These are phyloP conservation scores for Botrytis deweyae DNA, from an alignment of 2,329 filamentous ascomycete species.

Conservation along the genomic window DNA sequence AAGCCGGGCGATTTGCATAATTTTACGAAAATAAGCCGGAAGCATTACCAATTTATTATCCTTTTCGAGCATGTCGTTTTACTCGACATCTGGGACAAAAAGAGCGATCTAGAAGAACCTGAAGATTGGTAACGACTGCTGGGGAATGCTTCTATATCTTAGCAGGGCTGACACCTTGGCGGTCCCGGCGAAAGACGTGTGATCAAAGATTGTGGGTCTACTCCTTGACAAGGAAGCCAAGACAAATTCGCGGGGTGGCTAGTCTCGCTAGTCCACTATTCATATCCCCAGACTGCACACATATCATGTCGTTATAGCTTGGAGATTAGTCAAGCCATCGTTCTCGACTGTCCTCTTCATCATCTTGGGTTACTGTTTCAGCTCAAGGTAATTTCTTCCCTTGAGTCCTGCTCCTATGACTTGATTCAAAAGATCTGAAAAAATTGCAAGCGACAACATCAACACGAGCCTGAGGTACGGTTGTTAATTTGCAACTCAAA, in stretches of 20 bases:
- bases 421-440: background rate
- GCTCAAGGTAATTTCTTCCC: background rate
- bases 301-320: background rate
- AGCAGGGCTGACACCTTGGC: constrained; percentile 15
- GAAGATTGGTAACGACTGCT: background rate
- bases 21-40: constrained; percentile 21
- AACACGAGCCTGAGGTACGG: background rate
- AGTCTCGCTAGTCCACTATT: constrained; percentile 9
- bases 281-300: background rate
- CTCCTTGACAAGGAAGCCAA: background rate
- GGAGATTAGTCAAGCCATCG: background rate
- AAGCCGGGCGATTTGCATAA: constrained; percentile 5
- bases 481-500: background rate
- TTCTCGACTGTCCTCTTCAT: background rate
- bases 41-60: constrained; percentile 13
- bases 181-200: constrained; percentile 4
- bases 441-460: background rate
- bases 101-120: constrained; percentile 8
- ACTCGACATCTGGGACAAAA: background rate
- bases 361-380: background rate
- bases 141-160: background rate
- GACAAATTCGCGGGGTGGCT: constrained; percentile 1
- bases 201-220: background rate
- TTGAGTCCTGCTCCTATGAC: background rate
- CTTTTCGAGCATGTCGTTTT: background rate